Evolutionary conservation across 2,329 filamentous ascomycete genomes (phyloP).

Genomic region (Cadophora luteo-olivacea): DNA sequence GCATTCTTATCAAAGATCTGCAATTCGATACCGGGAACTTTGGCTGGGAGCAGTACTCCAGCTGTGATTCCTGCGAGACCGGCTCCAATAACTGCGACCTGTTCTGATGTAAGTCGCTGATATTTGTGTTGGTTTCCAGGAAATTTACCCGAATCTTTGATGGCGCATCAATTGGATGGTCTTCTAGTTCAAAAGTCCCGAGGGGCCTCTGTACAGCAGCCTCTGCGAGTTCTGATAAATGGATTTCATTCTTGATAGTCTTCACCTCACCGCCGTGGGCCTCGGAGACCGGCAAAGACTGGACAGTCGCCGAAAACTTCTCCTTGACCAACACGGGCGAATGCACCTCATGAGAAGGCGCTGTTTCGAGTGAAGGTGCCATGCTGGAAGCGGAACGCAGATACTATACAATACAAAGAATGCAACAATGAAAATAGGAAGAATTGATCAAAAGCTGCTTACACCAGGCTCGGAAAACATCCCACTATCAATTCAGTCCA

Average conservation of each 20-base stretch:
- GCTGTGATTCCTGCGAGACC: conserved; percentile 69
- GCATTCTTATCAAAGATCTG: conserved; percentile 58
- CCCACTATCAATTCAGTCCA: neutral
- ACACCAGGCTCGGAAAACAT: neutral
- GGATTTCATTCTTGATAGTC: neutral
- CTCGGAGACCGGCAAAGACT: neutral
- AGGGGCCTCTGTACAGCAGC: neutral
- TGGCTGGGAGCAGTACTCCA: conserved; percentile 69
- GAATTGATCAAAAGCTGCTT: too few relatives aligned
- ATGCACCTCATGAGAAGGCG: neutral
- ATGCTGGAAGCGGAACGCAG: conserved; percentile 1
- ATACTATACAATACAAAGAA: neutral
- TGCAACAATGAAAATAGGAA: too few relatives aligned
- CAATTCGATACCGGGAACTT: conserved; percentile 63
- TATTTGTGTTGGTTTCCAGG: conserved; percentile 22
- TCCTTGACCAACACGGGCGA: neutral
- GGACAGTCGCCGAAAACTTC: neutral
- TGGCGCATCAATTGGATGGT: conserved; percentile 45
- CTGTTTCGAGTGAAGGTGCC: conserved; percentile 20
- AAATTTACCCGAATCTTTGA: conserved; percentile 21
- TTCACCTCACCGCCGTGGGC: neutral
- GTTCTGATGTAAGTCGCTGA: neutral
- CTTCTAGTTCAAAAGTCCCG: conserved; percentile 47
- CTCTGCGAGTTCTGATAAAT: neutral
- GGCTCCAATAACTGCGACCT: conserved; percentile 60